These are phyloP conservation scores for Magnusiomyces tetraspermus DNA, from an alignment of 1,139 yeast species.

Conservation along the genomic window DNA sequence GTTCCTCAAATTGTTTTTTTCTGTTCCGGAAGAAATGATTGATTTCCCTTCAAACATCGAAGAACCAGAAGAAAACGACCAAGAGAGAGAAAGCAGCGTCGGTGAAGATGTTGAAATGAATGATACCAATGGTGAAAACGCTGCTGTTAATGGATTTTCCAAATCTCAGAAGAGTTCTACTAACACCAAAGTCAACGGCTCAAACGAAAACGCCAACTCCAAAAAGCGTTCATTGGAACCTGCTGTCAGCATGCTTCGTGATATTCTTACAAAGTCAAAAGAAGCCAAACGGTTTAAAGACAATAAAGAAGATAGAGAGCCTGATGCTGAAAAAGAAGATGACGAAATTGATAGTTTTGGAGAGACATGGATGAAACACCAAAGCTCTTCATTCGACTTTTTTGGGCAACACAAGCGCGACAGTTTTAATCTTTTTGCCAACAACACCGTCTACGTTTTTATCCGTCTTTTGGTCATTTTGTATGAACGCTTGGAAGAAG, in stretches of 20 bases:
- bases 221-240: conserved; percentile 36
- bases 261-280: conserved; percentile 60
- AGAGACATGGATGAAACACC: conserved; percentile 50
- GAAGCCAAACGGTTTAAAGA: conserved; percentile 18
- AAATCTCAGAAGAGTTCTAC: conserved; percentile 39
- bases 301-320: conserved; percentile 25
- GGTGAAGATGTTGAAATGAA: neutral
- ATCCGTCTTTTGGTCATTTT: conserved; percentile 78
- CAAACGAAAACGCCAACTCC: conserved; percentile 9
- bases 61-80: conserved; percentile 15
- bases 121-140: neutral
- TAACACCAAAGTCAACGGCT: neutral
- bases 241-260: conserved; percentile 43
- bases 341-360: conserved; percentile 44
- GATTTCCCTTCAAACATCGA: conserved; percentile 19
- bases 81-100: neutral
- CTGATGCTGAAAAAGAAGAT: conserved; percentile 18
- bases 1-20: conserved; percentile 62
- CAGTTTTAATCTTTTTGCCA: conserved; percentile 73
- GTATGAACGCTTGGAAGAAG: conserved; percentile 69
- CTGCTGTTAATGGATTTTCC: conserved; percentile 14
- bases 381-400: conserved; percentile 10
- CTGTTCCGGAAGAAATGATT: conserved; percentile 31
- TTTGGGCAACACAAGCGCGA: conserved; percentile 16
- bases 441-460: conserved; percentile 85